A percentile compares a stretch with the other conserved stretches of the same genome.
These are phyloP conservation scores for Dryadomyces quercivorus DNA, from an alignment of 2,329 filamentous ascomycete species.

Conservation along the genomic window DNA sequence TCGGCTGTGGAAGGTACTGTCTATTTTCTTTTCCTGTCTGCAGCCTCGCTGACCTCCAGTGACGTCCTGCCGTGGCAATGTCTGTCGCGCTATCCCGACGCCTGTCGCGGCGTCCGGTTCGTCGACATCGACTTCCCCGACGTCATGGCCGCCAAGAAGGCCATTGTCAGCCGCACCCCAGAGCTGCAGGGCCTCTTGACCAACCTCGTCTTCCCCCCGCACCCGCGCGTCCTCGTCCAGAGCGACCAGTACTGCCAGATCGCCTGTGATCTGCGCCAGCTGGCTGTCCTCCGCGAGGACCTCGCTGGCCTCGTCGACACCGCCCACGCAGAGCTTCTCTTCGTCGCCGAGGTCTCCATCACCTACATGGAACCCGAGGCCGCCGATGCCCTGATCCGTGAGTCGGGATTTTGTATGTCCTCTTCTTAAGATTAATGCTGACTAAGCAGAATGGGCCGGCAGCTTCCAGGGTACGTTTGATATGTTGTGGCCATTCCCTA, in stretches of 20 bases:
- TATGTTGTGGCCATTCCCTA: too few species aligned
- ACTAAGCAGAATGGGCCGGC: conserved; percentile 50
- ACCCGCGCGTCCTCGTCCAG: conserved; percentile 40
- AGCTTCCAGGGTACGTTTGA: conserved; percentile 60
- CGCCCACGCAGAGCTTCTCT: conserved; percentile 53
- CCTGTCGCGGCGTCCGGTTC: conserved; percentile 51
- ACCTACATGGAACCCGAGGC: conserved; percentile 74
- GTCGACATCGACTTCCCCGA: conserved; percentile 80
- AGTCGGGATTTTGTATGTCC: neutral
- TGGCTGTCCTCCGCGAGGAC: conserved; percentile 45
- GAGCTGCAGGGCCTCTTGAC: conserved; percentile 43
- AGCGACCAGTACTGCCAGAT: conserved; percentile 66
- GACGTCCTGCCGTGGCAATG: conserved; percentile 82
- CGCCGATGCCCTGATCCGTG: conserved; percentile 56
- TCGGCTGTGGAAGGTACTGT: conserved; percentile 74
- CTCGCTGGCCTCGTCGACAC: conserved; percentile 48
- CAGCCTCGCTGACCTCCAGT: conserved; percentile 28
- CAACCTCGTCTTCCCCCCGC: conserved; percentile 26
- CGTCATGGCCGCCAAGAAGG: conserved; percentile 62
- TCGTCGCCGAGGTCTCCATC: conserved; percentile 80
- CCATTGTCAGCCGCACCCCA: conserved; percentile 50
- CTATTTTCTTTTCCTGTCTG: neutral
- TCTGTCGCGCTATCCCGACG: conserved; percentile 50
- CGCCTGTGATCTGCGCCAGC: conserved; percentile 67
- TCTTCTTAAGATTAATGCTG: neutral